Percentiles rank a stretch among this genome's conserved stretches.
phyloP scores from a whole-genome alignment of 345 rosid genomes.

The Citrus cavaleriei region DNA sequence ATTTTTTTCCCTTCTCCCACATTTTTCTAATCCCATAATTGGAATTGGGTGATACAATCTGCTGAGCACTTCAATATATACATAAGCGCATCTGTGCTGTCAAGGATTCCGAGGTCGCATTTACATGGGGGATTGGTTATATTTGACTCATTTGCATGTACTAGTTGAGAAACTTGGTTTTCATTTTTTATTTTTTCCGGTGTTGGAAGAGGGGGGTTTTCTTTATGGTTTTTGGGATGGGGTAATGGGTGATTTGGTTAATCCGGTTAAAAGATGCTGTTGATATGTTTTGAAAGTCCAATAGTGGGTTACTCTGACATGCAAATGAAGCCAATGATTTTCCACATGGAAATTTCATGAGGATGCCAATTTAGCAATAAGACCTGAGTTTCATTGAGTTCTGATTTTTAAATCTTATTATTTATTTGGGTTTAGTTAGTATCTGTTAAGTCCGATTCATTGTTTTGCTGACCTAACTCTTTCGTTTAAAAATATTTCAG shows the following conservation, averaged over 20 bases:
- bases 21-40: neutral
- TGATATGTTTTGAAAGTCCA: neutral
- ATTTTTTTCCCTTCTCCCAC: neutral
- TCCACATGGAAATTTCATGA: neutral
- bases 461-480: conserved; percentile 16
- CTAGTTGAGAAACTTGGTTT: neutral
- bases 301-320: neutral
- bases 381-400: neutral
- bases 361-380: neutral
- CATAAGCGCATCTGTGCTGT: neutral
- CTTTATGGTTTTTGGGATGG: neutral
- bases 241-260: neutral
- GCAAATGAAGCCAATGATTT: neutral
- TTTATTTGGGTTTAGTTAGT: neutral
- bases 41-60: neutral
- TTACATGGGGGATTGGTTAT: neutral
- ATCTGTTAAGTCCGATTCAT: neutral
- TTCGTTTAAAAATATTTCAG: conserved; percentile 37
- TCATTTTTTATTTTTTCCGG: neutral
- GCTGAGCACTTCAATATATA: neutral
- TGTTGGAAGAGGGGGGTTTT: no score
- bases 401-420: neutral
- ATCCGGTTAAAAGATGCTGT: neutral
- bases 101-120: neutral
- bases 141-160: neutral